A percentile compares a stretch with the other conserved stretches of the same genome.
phyloP scores from a whole-genome alignment of 208 protist genomes.

The Porcisia deanei region DNA sequence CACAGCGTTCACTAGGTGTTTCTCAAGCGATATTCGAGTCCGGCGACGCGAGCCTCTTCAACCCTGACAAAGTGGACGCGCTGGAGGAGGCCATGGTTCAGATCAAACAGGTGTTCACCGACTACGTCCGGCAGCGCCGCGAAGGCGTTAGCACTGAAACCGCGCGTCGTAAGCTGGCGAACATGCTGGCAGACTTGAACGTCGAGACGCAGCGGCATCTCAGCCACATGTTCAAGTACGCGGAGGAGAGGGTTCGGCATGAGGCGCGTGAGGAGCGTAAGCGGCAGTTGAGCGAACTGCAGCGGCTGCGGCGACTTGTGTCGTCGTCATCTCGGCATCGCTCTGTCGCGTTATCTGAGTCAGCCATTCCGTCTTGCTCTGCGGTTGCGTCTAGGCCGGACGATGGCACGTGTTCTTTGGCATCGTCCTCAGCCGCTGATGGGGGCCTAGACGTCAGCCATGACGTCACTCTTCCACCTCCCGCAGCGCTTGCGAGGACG shows the following conservation, averaged over 20 bases:
- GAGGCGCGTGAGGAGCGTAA: conserved; percentile 52
- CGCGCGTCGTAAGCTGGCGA: conserved; percentile 70
- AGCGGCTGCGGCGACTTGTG: conserved; percentile 40
- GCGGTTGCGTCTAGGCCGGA: neutral
- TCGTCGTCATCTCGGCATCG: neutral
- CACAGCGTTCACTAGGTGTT: conserved; percentile 65
- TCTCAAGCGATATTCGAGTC: conserved; percentile 79
- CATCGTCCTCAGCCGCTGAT: neutral
- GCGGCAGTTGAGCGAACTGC: conserved; percentile 54
- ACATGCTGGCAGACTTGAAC: conserved; percentile 76
- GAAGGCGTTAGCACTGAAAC: conserved; percentile 79
- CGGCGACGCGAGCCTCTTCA: conserved; percentile 71
- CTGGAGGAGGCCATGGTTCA: conserved; percentile 83
- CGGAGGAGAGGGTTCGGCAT: conserved; percentile 58
- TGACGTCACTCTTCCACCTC: neutral
- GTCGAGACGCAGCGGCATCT: conserved; percentile 78
- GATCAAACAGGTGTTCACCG: conserved; percentile 86
- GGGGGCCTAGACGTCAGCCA: neutral
- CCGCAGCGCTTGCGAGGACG: conserved; percentile 17
- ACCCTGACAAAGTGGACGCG: conserved; percentile 63
- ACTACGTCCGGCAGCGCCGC: conserved; percentile 77
- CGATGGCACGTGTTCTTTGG: neutral
- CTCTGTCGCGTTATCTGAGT: neutral
- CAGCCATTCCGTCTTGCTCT: neutral
- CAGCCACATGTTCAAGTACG: conserved; percentile 79